Evolutionary conservation across 2,329 filamentous ascomycete genomes (phyloP).

Genomic region (Cryphonectria radicalis): DNA sequence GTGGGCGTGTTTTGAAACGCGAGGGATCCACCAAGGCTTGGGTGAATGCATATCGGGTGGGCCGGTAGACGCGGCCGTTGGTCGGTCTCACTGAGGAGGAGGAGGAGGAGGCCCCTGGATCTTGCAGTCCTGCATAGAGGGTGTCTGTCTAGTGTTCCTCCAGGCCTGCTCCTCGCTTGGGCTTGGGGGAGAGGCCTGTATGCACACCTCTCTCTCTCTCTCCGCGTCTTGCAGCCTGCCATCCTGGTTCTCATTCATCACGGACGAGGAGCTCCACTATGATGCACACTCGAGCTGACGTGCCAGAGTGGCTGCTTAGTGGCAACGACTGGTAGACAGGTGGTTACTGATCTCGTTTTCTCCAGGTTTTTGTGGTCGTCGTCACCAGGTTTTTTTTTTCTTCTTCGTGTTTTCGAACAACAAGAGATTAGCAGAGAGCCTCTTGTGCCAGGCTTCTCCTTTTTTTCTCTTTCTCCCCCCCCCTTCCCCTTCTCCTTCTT

Average conservation of each 20-base stretch:
- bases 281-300: slow-evolving; percentile 8
- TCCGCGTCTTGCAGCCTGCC: background rate
- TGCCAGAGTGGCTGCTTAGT: slow-evolving; percentile 5
- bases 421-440: background rate
- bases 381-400: background rate
- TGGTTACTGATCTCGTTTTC: background rate
- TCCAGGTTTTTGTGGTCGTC: background rate
- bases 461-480: background rate
- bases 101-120: slow-evolving; percentile 3
- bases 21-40: slow-evolving; percentile 10
- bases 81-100: background rate
- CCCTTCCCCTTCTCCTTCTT: too few relatives aligned
- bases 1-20: slow-evolving; percentile 15
- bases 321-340: slow-evolving; percentile 7
- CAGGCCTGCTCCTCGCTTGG: slow-evolving; percentile 2
- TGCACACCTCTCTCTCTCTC: background rate
- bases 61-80: background rate
- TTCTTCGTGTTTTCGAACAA: background rate
- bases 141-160: background rate
- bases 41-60: slow-evolving; percentile 5
- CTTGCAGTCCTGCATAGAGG: slow-evolving; percentile 4
- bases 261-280: slow-evolving; percentile 8
- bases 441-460: background rate
- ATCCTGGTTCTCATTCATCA: slow-evolving; percentile 1
- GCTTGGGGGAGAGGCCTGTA: background rate